Percentiles rank a stretch among this genome's conserved stretches.
phyloP scores from a whole-genome alignment of 176 grass and related monocot species.

The Oryza longistaminata region DNA sequence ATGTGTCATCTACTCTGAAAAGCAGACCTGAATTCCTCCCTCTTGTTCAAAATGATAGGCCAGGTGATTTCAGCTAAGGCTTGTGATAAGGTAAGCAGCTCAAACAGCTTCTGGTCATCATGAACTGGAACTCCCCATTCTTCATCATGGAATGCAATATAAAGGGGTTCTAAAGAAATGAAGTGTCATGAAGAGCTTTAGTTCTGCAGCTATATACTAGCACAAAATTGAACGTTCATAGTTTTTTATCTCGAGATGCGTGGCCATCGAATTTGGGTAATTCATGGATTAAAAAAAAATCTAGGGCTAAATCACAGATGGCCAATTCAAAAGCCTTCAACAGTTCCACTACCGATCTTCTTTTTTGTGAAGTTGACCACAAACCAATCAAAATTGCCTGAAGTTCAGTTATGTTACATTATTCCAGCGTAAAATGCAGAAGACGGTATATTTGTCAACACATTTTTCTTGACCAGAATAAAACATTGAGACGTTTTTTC shows the following conservation, averaged over 20 bases:
- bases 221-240: neutral
- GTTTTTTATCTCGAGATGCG: too few species aligned
- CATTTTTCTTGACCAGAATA: neutral
- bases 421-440: neutral
- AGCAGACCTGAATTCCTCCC: slow-evolving; percentile 53
- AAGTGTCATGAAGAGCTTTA: neutral
- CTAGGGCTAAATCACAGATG: neutral
- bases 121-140: slow-evolving; percentile 57
- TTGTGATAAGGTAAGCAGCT: slow-evolving; percentile 54
- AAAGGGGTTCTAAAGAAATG: slow-evolving; percentile 41
- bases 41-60: slow-evolving; percentile 54
- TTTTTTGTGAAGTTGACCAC: neutral
- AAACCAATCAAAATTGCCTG: neutral
- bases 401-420: neutral
- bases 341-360: neutral
- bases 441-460: neutral
- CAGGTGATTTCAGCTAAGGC: slow-evolving; percentile 59
- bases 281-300: neutral
- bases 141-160: slow-evolving; percentile 60
- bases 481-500: neutral
- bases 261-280: too few species aligned
- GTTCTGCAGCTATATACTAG: neutral
- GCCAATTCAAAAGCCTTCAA: neutral
- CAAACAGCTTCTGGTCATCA: slow-evolving; percentile 56
- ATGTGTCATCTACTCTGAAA: neutral